Conservation (phyloP, 2,329 filamentous ascomycete species). For the Penicillium sp. region DNA sequence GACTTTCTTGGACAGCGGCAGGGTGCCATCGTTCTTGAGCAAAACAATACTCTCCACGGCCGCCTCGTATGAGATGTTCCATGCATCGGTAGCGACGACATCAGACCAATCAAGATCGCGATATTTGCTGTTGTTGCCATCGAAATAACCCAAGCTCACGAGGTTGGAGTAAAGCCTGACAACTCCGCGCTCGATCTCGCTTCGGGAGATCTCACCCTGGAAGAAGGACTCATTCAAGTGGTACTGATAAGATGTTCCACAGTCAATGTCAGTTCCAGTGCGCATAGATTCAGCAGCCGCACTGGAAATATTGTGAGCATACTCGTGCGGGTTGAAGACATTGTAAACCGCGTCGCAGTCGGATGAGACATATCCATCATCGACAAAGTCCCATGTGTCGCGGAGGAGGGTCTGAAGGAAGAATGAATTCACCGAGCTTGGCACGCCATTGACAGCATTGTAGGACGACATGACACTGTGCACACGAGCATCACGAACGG, state of each 20-base stretch:
- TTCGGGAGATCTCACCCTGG: constrained; percentile 43
- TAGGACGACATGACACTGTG: constrained; percentile 60
- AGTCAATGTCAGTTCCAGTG: constrained; percentile 52
- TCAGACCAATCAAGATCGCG: constrained; percentile 51
- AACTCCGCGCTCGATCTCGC: constrained; percentile 45
- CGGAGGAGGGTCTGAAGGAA: constrained; percentile 59
- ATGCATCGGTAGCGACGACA: constrained; percentile 52
- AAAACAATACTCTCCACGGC: not conserved
- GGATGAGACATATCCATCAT: constrained; percentile 57
- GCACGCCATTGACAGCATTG: constrained; percentile 61
- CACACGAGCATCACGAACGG: constrained; percentile 54
- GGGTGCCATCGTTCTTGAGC: constrained; percentile 34
- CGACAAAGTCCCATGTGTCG: constrained; percentile 60
- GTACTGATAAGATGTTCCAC: constrained; percentile 47
- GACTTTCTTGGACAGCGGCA: constrained; percentile 42
- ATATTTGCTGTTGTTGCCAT: constrained; percentile 44
- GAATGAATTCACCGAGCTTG: constrained; percentile 59
- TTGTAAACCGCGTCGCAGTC: constrained; percentile 62
- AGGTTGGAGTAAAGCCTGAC: constrained; percentile 48
- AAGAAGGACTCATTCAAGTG: constrained; percentile 43
- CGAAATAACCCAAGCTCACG: constrained; percentile 51
- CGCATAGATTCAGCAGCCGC: constrained; percentile 48
- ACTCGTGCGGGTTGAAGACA: constrained; percentile 54
- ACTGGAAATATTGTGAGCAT: constrained; percentile 39
- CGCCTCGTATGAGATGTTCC: constrained; percentile 43